Evolutionary conservation across 2,329 filamentous ascomycete species (phyloP).

Genomic region (Ambrosiella beaveri): DNA sequence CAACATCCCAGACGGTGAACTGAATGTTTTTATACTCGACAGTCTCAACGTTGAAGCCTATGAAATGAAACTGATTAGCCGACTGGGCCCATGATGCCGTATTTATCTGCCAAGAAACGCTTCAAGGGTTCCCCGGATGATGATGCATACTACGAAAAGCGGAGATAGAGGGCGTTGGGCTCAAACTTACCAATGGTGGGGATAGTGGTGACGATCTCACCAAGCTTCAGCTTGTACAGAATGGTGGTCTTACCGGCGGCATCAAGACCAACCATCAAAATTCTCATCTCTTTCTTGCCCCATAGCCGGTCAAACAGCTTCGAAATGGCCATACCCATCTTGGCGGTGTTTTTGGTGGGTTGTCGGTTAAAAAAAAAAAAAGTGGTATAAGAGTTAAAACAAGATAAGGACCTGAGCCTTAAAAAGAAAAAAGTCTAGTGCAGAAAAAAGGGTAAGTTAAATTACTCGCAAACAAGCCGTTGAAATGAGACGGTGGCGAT

Average conservation of each 20-base stretch:
- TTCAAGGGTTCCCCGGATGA: background rate
- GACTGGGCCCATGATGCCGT: background rate
- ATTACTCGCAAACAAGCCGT: background rate
- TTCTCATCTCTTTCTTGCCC: constrained; percentile 99
- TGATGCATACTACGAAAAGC: background rate
- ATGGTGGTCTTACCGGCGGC: constrained; percentile 99
- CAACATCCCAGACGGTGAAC: constrained; percentile 99
- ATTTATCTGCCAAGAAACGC: background rate
- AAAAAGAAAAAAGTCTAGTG: constrained; percentile 1
- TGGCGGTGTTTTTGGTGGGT: constrained; percentile 17
- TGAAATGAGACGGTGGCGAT: background rate
- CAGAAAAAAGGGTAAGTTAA: constrained; percentile 2
- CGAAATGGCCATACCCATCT: constrained; percentile 94
- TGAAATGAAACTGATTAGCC: background rate
- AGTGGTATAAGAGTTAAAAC: constrained; percentile 9
- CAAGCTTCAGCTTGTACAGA: constrained; percentile 99
- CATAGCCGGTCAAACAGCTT: constrained; percentile 92
- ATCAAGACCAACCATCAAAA: constrained; percentile 98
- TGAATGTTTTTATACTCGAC: constrained; percentile 99
- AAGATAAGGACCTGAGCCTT: constrained; percentile 10
- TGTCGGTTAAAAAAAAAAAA: constrained; percentile 14
- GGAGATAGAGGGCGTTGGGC: background rate
- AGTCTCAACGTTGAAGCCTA: constrained; percentile 98
- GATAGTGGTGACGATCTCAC: constrained; percentile 97
- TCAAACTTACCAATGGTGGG: constrained; percentile 71